Evolutionary conservation across 1,284 basidiomycete genomes (phyloP).

Genomic region (Cryptococcus sp.): DNA sequence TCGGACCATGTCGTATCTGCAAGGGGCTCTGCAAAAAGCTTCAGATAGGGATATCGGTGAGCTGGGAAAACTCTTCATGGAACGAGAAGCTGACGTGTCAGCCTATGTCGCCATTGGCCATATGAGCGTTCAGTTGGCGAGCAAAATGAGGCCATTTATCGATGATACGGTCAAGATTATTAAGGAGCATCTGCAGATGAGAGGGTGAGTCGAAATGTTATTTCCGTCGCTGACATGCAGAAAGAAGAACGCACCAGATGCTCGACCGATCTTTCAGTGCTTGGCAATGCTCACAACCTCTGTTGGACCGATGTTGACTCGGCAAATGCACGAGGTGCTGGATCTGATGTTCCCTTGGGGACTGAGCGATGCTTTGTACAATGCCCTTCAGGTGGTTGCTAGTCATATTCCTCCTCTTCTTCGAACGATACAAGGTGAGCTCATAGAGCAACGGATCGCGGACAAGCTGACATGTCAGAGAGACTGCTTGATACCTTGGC

Average conservation of each 20-base stretch:
- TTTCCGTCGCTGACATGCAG: conserved; percentile 47
- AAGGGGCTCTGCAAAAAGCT: conserved; percentile 82
- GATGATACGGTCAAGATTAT: conserved; percentile 88
- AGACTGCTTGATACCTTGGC: conserved; percentile 80
- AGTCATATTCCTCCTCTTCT: conserved; percentile 84
- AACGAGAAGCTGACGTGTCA: conserved; percentile 33
- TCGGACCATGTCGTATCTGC: conserved; percentile 83
- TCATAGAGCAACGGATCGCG: no score
- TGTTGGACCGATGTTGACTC: conserved; percentile 92
- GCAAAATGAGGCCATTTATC: conserved; percentile 93
- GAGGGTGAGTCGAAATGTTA: conserved; percentile 57
- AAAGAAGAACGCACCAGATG: conserved; percentile 86
- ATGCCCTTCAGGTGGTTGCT: conserved; percentile 81
- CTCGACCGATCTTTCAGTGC: conserved; percentile 97
- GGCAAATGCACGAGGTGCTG: conserved; percentile 90
- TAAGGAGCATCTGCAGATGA: conserved; percentile 76
- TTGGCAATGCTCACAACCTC: conserved; percentile 92
- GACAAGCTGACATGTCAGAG: conserved; percentile 53
- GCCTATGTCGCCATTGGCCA: conserved; percentile 97
- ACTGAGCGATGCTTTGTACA: conserved; percentile 79
- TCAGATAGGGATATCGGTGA: conserved; percentile 81
- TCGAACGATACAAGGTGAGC: conserved; percentile 83
- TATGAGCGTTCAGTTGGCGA: conserved; percentile 82
- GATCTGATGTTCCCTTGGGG: conserved; percentile 97
- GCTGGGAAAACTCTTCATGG: conserved; percentile 11